These are phyloP conservation scores for Pseudocercospora musae DNA, from an alignment of 2,329 filamentous ascomycete species.

Conservation along the genomic window DNA sequence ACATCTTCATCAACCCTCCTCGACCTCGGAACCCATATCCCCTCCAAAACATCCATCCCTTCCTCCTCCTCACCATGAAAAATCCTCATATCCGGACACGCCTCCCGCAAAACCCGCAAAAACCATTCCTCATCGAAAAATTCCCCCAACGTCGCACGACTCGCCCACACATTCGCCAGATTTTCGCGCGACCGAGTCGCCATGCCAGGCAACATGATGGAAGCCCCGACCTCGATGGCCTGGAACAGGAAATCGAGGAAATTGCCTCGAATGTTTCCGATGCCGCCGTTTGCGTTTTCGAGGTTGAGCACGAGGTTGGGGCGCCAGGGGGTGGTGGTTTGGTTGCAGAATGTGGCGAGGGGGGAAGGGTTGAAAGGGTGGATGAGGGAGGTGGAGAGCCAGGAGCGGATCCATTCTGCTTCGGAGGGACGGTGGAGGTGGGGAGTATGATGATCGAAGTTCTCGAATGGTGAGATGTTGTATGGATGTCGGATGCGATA, in stretches of 20 bases:
- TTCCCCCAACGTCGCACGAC: slow-evolving; percentile 19
- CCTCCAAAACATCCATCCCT: slow-evolving; percentile 19
- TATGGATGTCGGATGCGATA: slow-evolving; percentile 21
- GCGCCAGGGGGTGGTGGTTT: slow-evolving; percentile 39
- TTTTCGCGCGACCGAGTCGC: slow-evolving; percentile 17
- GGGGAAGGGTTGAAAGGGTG: slow-evolving; percentile 26
- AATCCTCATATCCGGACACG: slow-evolving; percentile 30
- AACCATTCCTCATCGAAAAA: slow-evolving; percentile 34
- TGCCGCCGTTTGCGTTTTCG: slow-evolving; percentile 43
- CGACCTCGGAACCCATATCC: slow-evolving; percentile 24
- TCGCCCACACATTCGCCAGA: slow-evolving; percentile 25
- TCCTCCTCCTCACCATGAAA: slow-evolving; percentile 21
- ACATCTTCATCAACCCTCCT: slow-evolving; percentile 29
- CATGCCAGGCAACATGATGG: slow-evolving; percentile 26
- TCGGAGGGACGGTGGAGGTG: background rate
- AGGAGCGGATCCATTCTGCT: slow-evolving; percentile 26
- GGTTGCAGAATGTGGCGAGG: slow-evolving; percentile 34
- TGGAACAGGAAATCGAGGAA: slow-evolving; percentile 14
- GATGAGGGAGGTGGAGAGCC: slow-evolving; percentile 27
- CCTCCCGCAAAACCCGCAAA: slow-evolving; percentile 18
- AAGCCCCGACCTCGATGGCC: slow-evolving; percentile 40
- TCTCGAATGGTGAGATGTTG: background rate
- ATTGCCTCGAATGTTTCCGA: slow-evolving; percentile 33
- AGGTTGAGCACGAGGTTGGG: slow-evolving; percentile 45
- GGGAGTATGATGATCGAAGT: background rate